These are phyloP conservation scores for Triangularia setosa DNA, from an alignment of 2,329 filamentous ascomycete genomes.

Conservation along the genomic window DNA sequence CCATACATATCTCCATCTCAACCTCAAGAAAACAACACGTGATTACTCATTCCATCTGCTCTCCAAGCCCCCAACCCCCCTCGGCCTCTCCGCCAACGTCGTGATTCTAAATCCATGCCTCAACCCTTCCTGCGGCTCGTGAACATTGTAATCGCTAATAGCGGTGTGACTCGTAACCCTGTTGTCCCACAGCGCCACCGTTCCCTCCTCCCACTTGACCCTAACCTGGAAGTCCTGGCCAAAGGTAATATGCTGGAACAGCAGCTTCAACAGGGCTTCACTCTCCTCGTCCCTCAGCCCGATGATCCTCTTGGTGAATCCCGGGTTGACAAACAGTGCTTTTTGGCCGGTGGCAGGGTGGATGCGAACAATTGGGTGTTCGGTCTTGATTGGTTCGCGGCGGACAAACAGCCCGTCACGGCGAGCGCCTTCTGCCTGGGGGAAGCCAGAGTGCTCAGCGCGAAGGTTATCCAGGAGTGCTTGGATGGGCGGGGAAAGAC, in stretches of 20 bases:
- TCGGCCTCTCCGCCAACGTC: slow-evolving; percentile 36
- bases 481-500: slow-evolving; percentile 36
- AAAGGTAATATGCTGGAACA: slow-evolving; percentile 42
- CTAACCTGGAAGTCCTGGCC: slow-evolving; percentile 16
- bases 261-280: slow-evolving; percentile 64
- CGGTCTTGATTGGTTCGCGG: slow-evolving; percentile 59
- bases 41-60: slow-evolving; percentile 32
- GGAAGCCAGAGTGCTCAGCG: slow-evolving; percentile 38
- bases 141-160: slow-evolving; percentile 42
- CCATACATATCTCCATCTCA: background rate
- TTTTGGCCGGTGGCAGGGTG: slow-evolving; percentile 27
- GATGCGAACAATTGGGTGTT: slow-evolving; percentile 48
- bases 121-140: slow-evolving; percentile 37
- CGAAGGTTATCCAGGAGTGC: slow-evolving; percentile 35
- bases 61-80: slow-evolving; percentile 36
- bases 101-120: slow-evolving; percentile 41
- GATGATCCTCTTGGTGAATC: slow-evolving; percentile 43
- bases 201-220: slow-evolving; percentile 53
- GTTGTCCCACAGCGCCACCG: slow-evolving; percentile 68
- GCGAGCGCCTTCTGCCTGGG: slow-evolving; percentile 35
- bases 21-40: background rate
- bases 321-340: slow-evolving; percentile 30
- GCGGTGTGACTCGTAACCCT: slow-evolving; percentile 47
- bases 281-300: slow-evolving; percentile 65
- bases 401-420: slow-evolving; percentile 40